These are phyloP conservation scores for Lipomyces oligophaga DNA, from an alignment of 805 yeast genomes.

Conservation along the genomic window DNA sequence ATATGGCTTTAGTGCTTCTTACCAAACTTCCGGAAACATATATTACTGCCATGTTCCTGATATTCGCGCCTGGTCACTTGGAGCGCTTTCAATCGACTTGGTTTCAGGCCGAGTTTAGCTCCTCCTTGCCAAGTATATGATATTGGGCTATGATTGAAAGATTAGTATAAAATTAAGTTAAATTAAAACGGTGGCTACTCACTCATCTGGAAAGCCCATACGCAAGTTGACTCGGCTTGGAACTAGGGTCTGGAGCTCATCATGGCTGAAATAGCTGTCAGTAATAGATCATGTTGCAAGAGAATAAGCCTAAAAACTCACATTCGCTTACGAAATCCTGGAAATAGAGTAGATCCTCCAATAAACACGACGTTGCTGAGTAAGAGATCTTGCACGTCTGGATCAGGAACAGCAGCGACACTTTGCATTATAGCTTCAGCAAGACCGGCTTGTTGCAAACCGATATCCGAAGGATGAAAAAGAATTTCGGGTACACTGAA, in stretches of 20 bases:
- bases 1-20: too few relatives aligned
- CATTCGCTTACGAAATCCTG: slow-evolving; percentile 63
- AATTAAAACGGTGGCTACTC: slow-evolving; percentile 4
- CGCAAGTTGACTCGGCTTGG: slow-evolving; percentile 37
- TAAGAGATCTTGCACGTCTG: slow-evolving; percentile 58
- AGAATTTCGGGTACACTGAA: slow-evolving; percentile 82
- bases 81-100: slow-evolving; percentile 44
- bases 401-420: slow-evolving; percentile 63
- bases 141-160: slow-evolving; percentile 35
- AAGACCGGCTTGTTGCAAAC: slow-evolving; percentile 74
- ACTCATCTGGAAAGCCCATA: slow-evolving; percentile 35
- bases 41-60: slow-evolving; percentile 64
- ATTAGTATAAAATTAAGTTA: neutral
- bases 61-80: slow-evolving; percentile 75
- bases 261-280: too few relatives aligned
- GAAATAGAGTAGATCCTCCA: slow-evolving; percentile 77
- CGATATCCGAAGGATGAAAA: slow-evolving; percentile 80
- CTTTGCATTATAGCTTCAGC: slow-evolving; percentile 66
- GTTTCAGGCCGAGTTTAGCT: slow-evolving; percentile 41
- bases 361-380: slow-evolving; percentile 72
- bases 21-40: slow-evolving; percentile 17
- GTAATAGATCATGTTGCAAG: slow-evolving; percentile 11
- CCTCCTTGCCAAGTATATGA: slow-evolving; percentile 61
- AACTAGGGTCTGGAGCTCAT: slow-evolving; percentile 37
- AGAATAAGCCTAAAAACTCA: slow-evolving; percentile 4